Evolutionary conservation across 2,329 filamentous ascomycete species (phyloP), one percentile per base, ranked within the genome.

Genomic region (Lasiodiplodia sp.): DNA sequence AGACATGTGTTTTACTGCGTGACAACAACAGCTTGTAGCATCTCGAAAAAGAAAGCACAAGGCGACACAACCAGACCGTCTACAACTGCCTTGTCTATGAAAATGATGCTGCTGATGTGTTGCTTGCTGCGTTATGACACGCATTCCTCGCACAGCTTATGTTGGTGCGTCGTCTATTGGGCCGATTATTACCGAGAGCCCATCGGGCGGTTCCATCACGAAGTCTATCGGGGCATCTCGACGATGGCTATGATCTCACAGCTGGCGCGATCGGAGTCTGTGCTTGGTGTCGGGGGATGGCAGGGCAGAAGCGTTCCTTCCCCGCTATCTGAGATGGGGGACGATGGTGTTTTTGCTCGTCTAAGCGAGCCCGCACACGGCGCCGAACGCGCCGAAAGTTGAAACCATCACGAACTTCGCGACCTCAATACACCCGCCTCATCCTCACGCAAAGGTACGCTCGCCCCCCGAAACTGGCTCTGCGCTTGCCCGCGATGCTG

Each of bases 401-500:
- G 67, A 65, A 68, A 68, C 58, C 67, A 68, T 68, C 67, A 68
- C 67, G 67, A 68, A 68, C 67, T 68, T 68, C 67, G 31, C 67
- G 67, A 63, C 58, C 28, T 37, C 38, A 23, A 65, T 49, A 44
- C 67, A 64, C 25, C 67, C 51, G 67, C 58, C 67, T 68, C 67
- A 68, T 68, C 67, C 67, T 55, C 51, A 64, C 51, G 47, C 44
- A 40, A 53, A 68, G 67, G 67, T 68, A 68, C 67, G 67, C 37
- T 37, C 51, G 34, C 8, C 58, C 58, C 67, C 58, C 12, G n/a
- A 28, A 21, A 16, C 52, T 44, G 38, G 51, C 49, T 12, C 23
- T 21, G 28, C 52, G 67, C n/a, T 31, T 12, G 52, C 47, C 12
- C 38, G 40, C 67, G 40, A 62, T 51, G 25, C 25, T 57, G 52